Conservation (phyloP, 192 early-diverging fungal genomes). For the Podila horticola region DNA sequence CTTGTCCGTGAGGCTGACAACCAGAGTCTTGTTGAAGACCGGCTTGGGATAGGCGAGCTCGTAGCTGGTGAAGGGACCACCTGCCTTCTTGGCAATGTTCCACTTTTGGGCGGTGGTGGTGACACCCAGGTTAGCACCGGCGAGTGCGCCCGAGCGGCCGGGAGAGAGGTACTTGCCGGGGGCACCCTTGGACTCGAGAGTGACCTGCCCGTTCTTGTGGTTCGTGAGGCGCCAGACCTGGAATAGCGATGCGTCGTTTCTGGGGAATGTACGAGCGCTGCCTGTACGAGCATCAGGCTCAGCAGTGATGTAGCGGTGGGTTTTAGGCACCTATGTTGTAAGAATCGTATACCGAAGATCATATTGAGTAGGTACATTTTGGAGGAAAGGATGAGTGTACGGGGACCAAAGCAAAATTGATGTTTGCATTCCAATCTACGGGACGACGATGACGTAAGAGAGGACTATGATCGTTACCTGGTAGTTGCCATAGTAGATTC, state of each 20-base stretch:
- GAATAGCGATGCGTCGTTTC: background rate
- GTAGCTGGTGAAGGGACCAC: conserved; percentile 19
- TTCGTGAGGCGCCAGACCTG: conserved; percentile 10
- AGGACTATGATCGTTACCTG: conserved; percentile 4
- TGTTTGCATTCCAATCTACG: background rate
- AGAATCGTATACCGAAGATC: background rate
- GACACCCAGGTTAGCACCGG: conserved; percentile 20
- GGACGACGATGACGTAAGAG: background rate
- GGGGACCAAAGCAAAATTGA: background rate
- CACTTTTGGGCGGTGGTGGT: conserved; percentile 20
- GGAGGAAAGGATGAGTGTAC: background rate
- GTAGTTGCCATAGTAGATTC: conserved; percentile 19
- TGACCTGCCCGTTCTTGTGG: conserved; percentile 1
- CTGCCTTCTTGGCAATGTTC: conserved; percentile 6
- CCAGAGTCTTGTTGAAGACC: conserved; percentile 15
- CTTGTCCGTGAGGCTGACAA: background rate
- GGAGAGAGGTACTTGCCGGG: conserved; percentile 4
- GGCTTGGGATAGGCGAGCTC: conserved; percentile 12
- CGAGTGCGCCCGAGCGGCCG: conserved; percentile 11
- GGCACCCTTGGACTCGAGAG: conserved; percentile 16
- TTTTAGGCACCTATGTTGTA: background rate
- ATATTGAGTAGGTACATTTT: background rate
- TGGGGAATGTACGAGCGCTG: background rate
- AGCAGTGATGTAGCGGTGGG: conserved; percentile 11
- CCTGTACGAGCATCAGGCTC: conserved; percentile 10